Conservation (phyloP, 139 green algal genomes). For the Penium margaritaceum region DNA sequence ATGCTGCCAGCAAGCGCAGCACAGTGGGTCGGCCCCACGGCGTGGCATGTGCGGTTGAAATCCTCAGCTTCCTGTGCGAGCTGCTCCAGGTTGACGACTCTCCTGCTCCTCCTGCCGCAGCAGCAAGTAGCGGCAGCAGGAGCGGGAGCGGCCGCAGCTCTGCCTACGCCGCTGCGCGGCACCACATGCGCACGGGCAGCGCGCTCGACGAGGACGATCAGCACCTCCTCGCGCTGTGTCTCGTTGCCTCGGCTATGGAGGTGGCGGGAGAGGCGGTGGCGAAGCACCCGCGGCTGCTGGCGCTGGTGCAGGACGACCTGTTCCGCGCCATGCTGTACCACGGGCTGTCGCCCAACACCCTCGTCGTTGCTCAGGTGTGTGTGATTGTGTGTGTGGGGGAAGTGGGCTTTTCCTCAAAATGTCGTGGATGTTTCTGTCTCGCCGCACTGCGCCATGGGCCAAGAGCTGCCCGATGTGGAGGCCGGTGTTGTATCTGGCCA, state of each 20-base stretch:
- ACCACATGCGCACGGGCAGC: conserved; percentile 38
- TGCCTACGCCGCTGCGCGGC: conserved; percentile 49
- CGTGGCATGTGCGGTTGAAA: conserved; percentile 46
- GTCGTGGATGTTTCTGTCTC: background rate
- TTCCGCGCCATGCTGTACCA: conserved; percentile 54
- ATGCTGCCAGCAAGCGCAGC: background rate
- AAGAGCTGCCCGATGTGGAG: conserved; percentile 69
- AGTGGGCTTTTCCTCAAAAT: background rate
- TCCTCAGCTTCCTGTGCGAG: conserved; percentile 48
- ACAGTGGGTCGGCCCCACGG: conserved; percentile 37
- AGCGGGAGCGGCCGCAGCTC: conserved; percentile 47
- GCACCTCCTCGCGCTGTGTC: conserved; percentile 65
- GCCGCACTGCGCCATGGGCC: conserved; percentile 61
- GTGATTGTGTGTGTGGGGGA: conserved; percentile 18
- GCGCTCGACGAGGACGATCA: conserved; percentile 42
- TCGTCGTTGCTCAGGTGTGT: conserved; percentile 52
- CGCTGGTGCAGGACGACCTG: conserved; percentile 61
- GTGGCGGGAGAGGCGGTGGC: conserved; percentile 11
- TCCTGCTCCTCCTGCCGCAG: no score
- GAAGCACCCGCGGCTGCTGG: conserved; percentile 56
- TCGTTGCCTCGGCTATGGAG: conserved; percentile 64
- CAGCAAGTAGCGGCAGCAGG: background rate
- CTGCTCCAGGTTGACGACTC: conserved; percentile 45
- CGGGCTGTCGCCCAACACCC: conserved; percentile 41
- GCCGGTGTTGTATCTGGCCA: background rate